Conservation (phyloP, 192 early-diverging fungal species). For the Entomortierella beljakovae region DNA sequence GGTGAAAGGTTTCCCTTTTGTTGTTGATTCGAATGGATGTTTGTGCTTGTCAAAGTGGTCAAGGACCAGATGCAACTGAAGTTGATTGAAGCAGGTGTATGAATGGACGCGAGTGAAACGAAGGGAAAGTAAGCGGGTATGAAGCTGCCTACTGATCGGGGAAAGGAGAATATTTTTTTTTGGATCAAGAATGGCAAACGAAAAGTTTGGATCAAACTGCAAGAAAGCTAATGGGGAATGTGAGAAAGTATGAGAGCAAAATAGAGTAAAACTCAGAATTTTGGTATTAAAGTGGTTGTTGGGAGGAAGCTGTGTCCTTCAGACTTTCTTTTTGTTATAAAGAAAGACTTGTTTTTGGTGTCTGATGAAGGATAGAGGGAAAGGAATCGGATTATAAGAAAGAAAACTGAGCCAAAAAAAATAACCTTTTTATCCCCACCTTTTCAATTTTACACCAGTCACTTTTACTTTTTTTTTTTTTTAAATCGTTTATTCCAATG, state of each 20-base stretch:
- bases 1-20: too few species aligned
- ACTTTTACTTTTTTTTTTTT: conserved; percentile 14
- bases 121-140: too few species aligned
- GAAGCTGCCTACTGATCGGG: too few species aligned
- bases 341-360: neutral
- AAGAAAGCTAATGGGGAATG: neutral
- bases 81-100: neutral
- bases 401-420: conserved; percentile 2
- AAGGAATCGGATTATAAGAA: neutral
- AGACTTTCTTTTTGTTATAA: neutral
- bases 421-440: neutral
- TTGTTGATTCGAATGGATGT: neutral
- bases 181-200: neutral
- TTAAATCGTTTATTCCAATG: conserved; percentile 1
- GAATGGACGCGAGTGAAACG: neutral
- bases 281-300: too few species aligned
- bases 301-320: neutral
- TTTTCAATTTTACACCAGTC: neutral
- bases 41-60: neutral
- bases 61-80: neutral
- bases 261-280: neutral
- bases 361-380: neutral
- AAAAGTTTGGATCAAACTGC: neutral
- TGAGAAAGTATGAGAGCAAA: neutral
- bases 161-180: too few species aligned